phyloP scores from a whole-genome alignment of 495 filamentous ascomycete genomes.

The Aspergillus conjunctus region DNA sequence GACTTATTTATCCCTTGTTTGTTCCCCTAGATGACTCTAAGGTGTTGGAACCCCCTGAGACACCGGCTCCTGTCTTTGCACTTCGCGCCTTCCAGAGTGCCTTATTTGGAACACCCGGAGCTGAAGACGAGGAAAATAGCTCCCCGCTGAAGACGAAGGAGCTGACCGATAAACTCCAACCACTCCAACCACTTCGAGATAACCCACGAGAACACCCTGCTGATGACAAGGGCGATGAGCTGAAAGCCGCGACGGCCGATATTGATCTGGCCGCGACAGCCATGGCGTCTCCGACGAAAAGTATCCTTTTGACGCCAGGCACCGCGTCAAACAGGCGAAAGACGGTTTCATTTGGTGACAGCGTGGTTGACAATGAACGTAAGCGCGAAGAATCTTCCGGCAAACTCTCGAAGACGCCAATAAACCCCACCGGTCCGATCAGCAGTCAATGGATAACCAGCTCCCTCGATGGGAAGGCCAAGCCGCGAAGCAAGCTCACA shows the following conservation, averaged over 20 bases:
- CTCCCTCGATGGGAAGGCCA: conserved; percentile 51
- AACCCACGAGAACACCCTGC: conserved; percentile 26
- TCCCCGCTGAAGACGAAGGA: conserved; percentile 24
- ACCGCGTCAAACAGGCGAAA: conserved; percentile 77
- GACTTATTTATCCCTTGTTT: conserved; percentile 22
- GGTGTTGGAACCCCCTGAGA: conserved; percentile 73
- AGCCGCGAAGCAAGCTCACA: conserved; percentile 49
- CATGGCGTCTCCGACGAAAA: conserved; percentile 65
- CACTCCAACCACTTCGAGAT: conserved; percentile 27
- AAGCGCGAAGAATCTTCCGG: conserved; percentile 42
- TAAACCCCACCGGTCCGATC: conserved; percentile 58
- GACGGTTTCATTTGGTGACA: conserved; percentile 84
- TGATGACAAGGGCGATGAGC: conserved; percentile 29
- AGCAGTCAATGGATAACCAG: conserved; percentile 64
- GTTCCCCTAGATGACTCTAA: conserved; percentile 38
- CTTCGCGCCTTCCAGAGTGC: conserved; percentile 89
- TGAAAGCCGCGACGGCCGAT: conserved; percentile 31
- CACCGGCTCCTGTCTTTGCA: conserved; percentile 91
- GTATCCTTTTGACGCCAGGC: conserved; percentile 89
- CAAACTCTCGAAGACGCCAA: conserved; percentile 36
- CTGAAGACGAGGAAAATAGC: conserved; percentile 39
- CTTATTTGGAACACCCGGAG: conserved; percentile 82
- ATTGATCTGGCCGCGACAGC: conserved; percentile 33
- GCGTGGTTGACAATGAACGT: conserved; percentile 63
- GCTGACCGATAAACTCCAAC: conserved; percentile 25